phyloP scores from a whole-genome alignment of 2,329 filamentous ascomycete species.

The Ceratocystis destructans region DNA sequence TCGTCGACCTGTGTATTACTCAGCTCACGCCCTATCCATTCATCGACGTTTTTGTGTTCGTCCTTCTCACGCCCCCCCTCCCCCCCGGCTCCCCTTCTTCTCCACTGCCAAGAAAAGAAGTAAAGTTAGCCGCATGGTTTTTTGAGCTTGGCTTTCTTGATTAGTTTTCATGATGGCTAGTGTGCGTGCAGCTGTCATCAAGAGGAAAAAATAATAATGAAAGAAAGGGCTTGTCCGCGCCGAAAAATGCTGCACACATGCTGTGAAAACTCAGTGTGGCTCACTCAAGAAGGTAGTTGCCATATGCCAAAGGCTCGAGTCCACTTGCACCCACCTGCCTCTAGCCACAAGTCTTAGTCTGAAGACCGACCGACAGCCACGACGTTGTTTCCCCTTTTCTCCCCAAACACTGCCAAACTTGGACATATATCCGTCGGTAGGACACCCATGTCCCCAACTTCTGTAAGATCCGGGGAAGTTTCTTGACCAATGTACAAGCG shows the following conservation, averaged over 20 bases:
- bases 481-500: neutral
- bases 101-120: neutral
- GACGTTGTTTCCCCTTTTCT: neutral
- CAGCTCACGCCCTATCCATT: neutral
- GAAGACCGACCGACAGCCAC: neutral
- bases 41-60: neutral
- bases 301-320: too few relatives aligned
- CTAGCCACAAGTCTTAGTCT: neutral
- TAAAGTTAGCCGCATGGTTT: neutral
- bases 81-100: neutral
- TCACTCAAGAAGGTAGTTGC: too few relatives aligned
- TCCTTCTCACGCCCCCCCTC: neutral
- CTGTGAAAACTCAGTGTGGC: too few relatives aligned
- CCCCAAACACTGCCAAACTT: neutral
- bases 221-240: neutral
- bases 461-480: neutral
- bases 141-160: slow-evolving; percentile 1
- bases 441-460: neutral
- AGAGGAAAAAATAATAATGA: neutral
- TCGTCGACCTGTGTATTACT: neutral
- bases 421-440: slow-evolving; percentile 2
- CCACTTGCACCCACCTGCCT: too few relatives aligned
- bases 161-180: neutral
- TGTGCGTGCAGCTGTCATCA: neutral
- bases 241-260: too few relatives aligned